These are phyloP conservation scores for Vanrija sp. DNA, from an alignment of 1,284 basidiomycete genomes.

Conservation along the genomic window DNA sequence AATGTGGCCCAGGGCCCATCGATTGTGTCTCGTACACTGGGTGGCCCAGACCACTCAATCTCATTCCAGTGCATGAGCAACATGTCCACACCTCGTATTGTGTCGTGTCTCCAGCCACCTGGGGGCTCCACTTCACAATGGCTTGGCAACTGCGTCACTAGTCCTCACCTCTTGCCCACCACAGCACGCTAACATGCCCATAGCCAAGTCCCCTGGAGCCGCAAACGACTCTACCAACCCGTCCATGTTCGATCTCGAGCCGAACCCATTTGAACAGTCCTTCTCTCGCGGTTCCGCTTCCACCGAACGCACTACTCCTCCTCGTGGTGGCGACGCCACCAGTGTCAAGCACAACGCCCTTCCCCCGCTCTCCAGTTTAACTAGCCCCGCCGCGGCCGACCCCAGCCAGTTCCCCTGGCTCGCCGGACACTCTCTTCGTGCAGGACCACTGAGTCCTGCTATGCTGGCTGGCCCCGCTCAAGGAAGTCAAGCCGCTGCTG, in stretches of 20 bases:
- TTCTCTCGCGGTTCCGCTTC: conserved; percentile 62
- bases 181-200: neutral
- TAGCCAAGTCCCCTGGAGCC: conserved; percentile 11
- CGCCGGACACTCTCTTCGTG: conserved; percentile 63
- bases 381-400: conserved; percentile 67
- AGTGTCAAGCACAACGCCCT: conserved; percentile 56
- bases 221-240: conserved; percentile 12
- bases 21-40: too few relatives aligned
- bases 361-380: conserved; percentile 79
- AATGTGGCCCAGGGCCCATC: neutral
- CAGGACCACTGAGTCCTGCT: conserved; percentile 88
- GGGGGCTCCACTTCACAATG: too few relatives aligned
- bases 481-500: conserved; percentile 8
- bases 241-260: conserved; percentile 62
- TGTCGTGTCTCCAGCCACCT: neutral
- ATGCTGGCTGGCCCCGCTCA: conserved; percentile 78
- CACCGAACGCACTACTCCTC: conserved; percentile 50
- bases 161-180: neutral
- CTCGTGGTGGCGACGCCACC: conserved; percentile 47
- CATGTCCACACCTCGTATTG: neutral
- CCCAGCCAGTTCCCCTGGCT: conserved; percentile 67
- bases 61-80: neutral
- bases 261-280: conserved; percentile 94
- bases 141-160: too few relatives aligned
- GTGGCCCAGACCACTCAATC: neutral